Base-by-base conservation (phyloP, 345 rosid genomes). In the Viola odorata region DNA sequence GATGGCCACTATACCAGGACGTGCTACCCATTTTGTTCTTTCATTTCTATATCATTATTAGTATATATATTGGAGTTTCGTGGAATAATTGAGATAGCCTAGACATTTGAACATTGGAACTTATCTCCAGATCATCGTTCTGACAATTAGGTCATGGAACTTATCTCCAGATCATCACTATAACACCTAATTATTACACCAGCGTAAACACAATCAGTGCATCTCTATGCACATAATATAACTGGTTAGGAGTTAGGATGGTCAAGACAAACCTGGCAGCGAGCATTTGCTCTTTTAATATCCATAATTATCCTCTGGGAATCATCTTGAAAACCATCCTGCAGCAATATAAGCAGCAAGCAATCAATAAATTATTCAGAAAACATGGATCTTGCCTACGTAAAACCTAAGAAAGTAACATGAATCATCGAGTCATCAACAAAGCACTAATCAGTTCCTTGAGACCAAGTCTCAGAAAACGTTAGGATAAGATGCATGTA, bases 311-410 rank as follows among this genome's bases (percentile, higher is more conserved):
- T 90, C 76, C 66, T 86, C 72, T 85, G 61, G 17, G 99, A 94
- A 65, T 94, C 99, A 62, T 90, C 97, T 70, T 78, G 84, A 69
- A 90, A 90, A 4, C 97, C 99, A 73, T 85, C 97, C 99, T 94
- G 81, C 73, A 90, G 7, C 59, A 78, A 59, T 50, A 41, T 48
- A 23, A 57, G 57, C 6, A 73, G 57, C 58, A 55, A 54, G 3
- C 13, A 47, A 23, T 48, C 51, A 48, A 12, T 48, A 48, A 48
- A 12, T 14, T n/a, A 14, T 48, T 48, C 32, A 23, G 32, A 23
- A 23, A 23, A 23, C 32, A 23, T 23, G 32, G 32, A 23, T 23
- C 1, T 23, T 23, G 32, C 32, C 32, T 2, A 23, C 32, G 2
- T 23, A 23, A 23, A 23, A 23, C 32, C 32, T 23, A 23, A 23